Base-by-base conservation (phyloP, 2,329 filamentous ascomycete genomes). In the Harringtonia lauricola region DNA sequence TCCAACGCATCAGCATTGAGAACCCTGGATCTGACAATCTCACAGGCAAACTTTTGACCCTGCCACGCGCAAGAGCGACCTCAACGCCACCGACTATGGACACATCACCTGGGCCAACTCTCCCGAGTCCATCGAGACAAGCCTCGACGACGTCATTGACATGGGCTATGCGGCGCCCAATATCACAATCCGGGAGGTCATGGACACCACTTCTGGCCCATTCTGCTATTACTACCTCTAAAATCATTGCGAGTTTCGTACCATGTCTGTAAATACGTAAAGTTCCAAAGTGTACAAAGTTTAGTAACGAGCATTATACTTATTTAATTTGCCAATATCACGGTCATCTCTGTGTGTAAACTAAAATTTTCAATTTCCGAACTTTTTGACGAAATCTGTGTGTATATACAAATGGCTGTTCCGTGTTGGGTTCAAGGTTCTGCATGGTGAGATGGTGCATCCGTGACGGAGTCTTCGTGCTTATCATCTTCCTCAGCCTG, bases 81-180 rank as follows among this genome's bases (percentile, higher is more conserved):
- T 60, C 8, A 55, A 51, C 12, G 47, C 49, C 4, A 54, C 54
- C 13, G 30, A 47, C 12, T 59, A 58, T 24, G 57, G 54, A 2
- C 55, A 60, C 42, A 39, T 47, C n/a, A 59, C 55, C 3, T 59
- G 57, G 57, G 49, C 45, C 4, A 59, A 59, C 44, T 29, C 48
- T 12, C 56, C 57, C 9, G 44, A 52, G 8, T 58, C 55, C 17
- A 36, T 38, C 6, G 47, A 56, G 24, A 48, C 53, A 1, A 41
- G 45, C 30, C 47, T 60, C 15, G 49, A 43, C 19, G 57, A 59
- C 10, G 44, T 52, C 0, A 52, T 61, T 18, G 53, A 59, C 31
- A 55, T 60, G 52, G 58, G 57, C 9, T 57, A 59, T 41, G 54
- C 54, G 0, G 58, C 43, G 0, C 36, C 46, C 2, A 52, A 47